Evolutionary conservation across 2,329 filamentous ascomycete genomes (phyloP).

Genomic region (Hirsutella thompsonii): DNA sequence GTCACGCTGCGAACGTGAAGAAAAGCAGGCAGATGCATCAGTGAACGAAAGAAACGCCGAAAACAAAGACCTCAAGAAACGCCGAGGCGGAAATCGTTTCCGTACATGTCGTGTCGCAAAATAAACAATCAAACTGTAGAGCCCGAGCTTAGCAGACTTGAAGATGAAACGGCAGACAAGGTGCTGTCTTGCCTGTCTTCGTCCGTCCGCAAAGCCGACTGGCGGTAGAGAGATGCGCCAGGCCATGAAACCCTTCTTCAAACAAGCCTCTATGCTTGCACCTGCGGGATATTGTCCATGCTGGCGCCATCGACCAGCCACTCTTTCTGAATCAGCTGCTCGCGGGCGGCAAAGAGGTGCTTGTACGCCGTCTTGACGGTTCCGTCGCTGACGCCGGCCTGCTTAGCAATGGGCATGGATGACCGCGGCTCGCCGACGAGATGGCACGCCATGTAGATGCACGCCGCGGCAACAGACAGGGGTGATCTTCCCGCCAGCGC

Average conservation of each 20-base stretch:
- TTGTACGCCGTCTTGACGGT: conserved; percentile 96
- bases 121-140: too few relatives aligned
- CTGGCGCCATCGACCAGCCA: conserved; percentile 65
- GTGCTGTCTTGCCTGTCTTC: too few relatives aligned
- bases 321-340: conserved; percentile 60
- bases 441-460: conserved; percentile 91
- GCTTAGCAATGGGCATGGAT: conserved; percentile 74
- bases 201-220: neutral
- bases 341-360: conserved; percentile 62
- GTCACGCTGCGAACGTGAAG: too few relatives aligned
- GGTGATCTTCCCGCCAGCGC: conserved; percentile 87
- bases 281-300: conserved; percentile 53
- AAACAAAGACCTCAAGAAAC: too few relatives aligned
- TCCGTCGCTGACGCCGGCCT: conserved; percentile 87
- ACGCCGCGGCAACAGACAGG: conserved; percentile 84
- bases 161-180: too few relatives aligned
- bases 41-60: too few relatives aligned
- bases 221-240: neutral
- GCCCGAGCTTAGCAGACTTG: too few relatives aligned
- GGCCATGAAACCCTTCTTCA: neutral
- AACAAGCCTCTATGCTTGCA: conserved; percentile 14
- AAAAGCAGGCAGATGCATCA: too few relatives aligned
- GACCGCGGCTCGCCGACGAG: conserved; percentile 67
- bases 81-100: too few relatives aligned
- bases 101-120: too few relatives aligned